phyloP scores from a whole-genome alignment of 1,284 basidiomycete genomes.

The Erythrobasidium hasegawianum region DNA sequence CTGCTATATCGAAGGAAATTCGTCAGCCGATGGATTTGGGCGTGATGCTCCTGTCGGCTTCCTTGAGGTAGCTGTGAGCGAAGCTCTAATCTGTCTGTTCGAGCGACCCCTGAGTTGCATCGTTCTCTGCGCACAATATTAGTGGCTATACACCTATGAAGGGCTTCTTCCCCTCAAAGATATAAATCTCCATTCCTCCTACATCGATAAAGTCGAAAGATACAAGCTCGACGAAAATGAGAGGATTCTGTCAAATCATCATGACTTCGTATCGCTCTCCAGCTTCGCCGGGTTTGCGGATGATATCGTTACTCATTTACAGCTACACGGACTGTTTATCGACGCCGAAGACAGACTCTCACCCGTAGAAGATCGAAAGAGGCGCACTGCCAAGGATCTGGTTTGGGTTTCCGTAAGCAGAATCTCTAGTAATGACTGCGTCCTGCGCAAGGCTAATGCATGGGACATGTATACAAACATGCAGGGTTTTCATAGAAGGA shows the following conservation, averaged over 20 bases:
- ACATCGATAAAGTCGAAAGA: neutral
- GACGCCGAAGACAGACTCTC: neutral
- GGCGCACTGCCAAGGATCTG: neutral
- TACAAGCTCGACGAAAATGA: neutral
- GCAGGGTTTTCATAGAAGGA: neutral
- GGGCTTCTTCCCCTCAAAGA: neutral
- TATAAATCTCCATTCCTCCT: neutral
- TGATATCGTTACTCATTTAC: neutral
- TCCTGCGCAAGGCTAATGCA: no score
- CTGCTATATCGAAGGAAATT: neutral
- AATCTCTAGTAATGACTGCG: no score
- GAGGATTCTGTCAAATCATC: neutral
- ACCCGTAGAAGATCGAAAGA: neutral
- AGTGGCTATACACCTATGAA: conserved; percentile 1
- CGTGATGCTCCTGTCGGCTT: neutral
- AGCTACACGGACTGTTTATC: neutral
- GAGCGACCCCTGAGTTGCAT: no score
- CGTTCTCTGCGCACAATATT: neutral
- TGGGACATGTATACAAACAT: neutral
- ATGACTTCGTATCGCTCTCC: neutral
- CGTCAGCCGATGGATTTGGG: no score
- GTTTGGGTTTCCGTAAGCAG: neutral
- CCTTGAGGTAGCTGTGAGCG: neutral
- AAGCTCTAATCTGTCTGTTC: neutral
- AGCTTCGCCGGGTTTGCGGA: neutral